phyloP scores from a whole-genome alignment of 2,329 filamentous ascomycete genomes.

The Pseudogymnoascus destructans region DNA sequence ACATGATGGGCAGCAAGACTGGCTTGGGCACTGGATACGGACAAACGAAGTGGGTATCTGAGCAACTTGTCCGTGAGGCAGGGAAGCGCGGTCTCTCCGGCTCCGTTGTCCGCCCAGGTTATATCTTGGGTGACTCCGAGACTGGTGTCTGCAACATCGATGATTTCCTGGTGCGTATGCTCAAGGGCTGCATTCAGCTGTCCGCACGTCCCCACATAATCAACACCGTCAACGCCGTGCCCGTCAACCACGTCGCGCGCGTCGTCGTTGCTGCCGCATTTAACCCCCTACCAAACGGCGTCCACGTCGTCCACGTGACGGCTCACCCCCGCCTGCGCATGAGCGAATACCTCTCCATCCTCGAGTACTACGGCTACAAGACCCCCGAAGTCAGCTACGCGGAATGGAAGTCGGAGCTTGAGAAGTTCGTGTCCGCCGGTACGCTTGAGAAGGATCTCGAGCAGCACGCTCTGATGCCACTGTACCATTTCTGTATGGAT shows the following conservation, averaged over 20 bases:
- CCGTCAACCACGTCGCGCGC: constrained; percentile 71
- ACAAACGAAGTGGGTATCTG: constrained; percentile 72
- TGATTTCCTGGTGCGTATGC: constrained; percentile 77
- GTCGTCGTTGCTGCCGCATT: constrained; percentile 65
- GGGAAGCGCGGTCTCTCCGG: constrained; percentile 64
- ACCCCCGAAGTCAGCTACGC: constrained; percentile 53
- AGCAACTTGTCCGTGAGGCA: constrained; percentile 62
- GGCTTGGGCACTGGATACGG: constrained; percentile 82
- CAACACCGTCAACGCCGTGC: constrained; percentile 84
- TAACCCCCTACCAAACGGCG: constrained; percentile 34
- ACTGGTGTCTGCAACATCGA: constrained; percentile 68
- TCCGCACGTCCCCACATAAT: constrained; percentile 57
- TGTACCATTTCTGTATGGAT: constrained; percentile 56
- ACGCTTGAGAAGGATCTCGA: constrained; percentile 34
- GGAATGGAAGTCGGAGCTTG: constrained; percentile 53
- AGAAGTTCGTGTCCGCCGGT: constrained; percentile 39
- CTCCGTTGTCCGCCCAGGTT: constrained; percentile 69
- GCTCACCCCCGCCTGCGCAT: constrained; percentile 64
- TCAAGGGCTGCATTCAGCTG: constrained; percentile 80
- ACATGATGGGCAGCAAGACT: constrained; percentile 60
- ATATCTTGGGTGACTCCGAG: constrained; percentile 61
- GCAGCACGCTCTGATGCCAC: constrained; percentile 55
- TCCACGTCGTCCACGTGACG: constrained; percentile 61
- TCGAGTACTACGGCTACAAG: constrained; percentile 61
- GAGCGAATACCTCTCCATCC: constrained; percentile 57